Base-by-base conservation (phyloP, 1,284 basidiomycete genomes). In the Cerrena zonata region DNA sequence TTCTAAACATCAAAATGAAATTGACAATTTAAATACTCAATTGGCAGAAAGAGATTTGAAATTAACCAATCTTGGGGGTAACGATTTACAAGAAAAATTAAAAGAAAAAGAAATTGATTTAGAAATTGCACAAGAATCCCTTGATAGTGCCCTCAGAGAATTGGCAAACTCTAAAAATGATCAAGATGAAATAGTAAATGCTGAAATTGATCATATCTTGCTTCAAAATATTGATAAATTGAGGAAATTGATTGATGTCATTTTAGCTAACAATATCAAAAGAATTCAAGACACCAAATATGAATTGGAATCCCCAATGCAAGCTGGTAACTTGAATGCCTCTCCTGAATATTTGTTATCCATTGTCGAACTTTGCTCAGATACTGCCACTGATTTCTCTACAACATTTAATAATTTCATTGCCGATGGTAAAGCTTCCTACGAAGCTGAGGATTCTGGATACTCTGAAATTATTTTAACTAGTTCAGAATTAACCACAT, bases 401-500 rank as follows among this genome's bases (percentile, higher is more conserved):
- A 91, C 91, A 21, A 79, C 93, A 47, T 99, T 94, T 76, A 93
- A 92, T 67, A 80, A 96, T 12, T 92, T 92, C 71, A 78, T 99
- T 19, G 82, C 86, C 50, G 90, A 89, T 37, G 92, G 96, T n/a
- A n/a, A n/a, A n/a, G n/a, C n/a, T n/a, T n/a, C n/a, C n/a, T n/a
- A 86, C 50, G 90, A 89, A 37, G 92, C 96, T 63, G 75, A 77
- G 30, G 95, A 94, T 40, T 94, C 92, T 36, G 91, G 96, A 54
- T 86, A 99, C 63, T 96, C 99, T 54, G 92, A 96, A 49, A 96
- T 99, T 49, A 99, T 99, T 78, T 96, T 97, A 72, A 83, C 87
- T 42, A 92, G 95, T 54, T 98, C 98, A 70, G 93, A 96, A 65
- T 84, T 98, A 51, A 94, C 95, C 0, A 96, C 99, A 69, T 86